Evolutionary conservation across 129 eudicot genomes (phyloP), one percentile per base, ranked within the genome.

Genomic region (Oenanthe sinensis): DNA sequence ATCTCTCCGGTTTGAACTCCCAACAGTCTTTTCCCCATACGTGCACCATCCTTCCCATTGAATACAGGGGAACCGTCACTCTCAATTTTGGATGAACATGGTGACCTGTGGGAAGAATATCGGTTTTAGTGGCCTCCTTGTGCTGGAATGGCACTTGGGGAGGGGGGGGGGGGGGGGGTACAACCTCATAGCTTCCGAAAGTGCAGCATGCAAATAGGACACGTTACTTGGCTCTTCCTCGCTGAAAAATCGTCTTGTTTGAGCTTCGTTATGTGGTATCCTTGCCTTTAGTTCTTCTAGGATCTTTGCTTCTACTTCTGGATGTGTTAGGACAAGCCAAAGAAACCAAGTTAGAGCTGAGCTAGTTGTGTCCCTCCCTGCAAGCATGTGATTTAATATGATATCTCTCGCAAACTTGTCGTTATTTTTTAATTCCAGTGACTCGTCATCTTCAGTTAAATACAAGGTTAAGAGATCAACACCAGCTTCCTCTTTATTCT

Each of bases 1-100:
- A 88, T 47, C 91, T 79, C 84, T 83, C 91, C 0, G 90, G 91
- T 74, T 81, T 85, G 73, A 88, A 88, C 3, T 88, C 89, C 87
- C 75, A 24, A 7, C 87, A 81, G 22, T 84, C 87, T 50, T 81
- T 62, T 10, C 87, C 87, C 87, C 87, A 81, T 7, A 84, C 77
- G 24, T 49, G 77, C 74, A 40, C 63, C 87, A 71, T 85, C 73
- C 91, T 81, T 68, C 86, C 91, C 87, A 85, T 83, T 22, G 82
- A 65, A 30, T 85, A 88, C 8, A 48, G 30, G 45, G 79, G 84
- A 24, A 88, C 46, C 6, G 86, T 26, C 20, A 88, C 19, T 7
- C 39, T 77, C n/a, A 78, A 77, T 6, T 45, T 75, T 2, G 39
- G 36, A 67, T 78, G 45, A 22, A 88, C 85, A 7, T 22, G 49